Percentiles rank a stretch among this genome's conserved stretches.
These are phyloP conservation scores for Blastobotrys elegans DNA, from an alignment of 1,139 yeast species.

Conservation along the genomic window DNA sequence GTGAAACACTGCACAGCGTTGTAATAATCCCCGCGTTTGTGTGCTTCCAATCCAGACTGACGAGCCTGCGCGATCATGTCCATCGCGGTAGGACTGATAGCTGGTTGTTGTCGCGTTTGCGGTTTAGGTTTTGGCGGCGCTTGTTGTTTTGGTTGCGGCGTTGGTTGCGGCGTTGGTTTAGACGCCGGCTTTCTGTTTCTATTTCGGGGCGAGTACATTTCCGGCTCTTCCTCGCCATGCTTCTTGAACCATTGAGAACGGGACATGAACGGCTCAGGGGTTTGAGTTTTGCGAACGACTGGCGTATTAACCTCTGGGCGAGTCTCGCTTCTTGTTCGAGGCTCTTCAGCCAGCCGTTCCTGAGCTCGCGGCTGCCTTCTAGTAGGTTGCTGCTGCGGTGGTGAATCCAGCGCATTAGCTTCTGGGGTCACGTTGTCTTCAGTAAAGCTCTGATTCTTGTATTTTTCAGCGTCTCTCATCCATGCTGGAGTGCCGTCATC, in stretches of 20 bases:
- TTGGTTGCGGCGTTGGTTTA: conserved; percentile 10
- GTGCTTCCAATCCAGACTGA: conserved; percentile 56
- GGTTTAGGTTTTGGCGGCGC: conserved; percentile 19
- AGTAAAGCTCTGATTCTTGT: conserved; percentile 4
- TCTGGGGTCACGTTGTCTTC: neutral
- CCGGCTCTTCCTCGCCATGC: neutral
- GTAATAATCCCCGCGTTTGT: conserved; percentile 76
- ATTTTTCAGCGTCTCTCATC: conserved; percentile 58
- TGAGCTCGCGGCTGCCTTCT: too few species aligned
- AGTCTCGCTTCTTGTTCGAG: neutral
- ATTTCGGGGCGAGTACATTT: conserved; percentile 9
- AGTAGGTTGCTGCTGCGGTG: neutral
- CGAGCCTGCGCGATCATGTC: conserved; percentile 55
- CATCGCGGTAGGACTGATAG: conserved; percentile 35
- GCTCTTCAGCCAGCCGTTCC: neutral
- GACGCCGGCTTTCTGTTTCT: conserved; percentile 1
- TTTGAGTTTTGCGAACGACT: neutral
- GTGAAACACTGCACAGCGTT: conserved; percentile 59
- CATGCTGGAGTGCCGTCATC: conserved; percentile 62
- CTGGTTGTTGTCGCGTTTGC: conserved; percentile 21
- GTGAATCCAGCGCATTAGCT: conserved; percentile 3
- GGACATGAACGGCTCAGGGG: neutral
- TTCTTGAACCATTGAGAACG: conserved; percentile 4
- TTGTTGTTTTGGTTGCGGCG: conserved; percentile 18
- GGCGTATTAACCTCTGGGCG: neutral